Conservation (phyloP, 2,329 filamentous ascomycete species). For the Hypoxylon sp. region DNA sequence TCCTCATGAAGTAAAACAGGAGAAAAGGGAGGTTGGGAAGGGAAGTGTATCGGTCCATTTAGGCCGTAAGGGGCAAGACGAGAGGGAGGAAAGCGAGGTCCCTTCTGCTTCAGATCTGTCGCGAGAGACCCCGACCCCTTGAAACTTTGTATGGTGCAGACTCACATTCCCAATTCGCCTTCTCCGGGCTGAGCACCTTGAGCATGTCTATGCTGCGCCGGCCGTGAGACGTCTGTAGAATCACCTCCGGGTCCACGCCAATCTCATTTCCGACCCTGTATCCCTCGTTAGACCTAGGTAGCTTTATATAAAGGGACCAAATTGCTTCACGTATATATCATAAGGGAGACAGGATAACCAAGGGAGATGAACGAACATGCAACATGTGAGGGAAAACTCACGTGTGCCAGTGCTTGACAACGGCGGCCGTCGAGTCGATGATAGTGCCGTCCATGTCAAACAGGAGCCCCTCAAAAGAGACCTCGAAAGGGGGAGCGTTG, state of each 20-base stretch:
- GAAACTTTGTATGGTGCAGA: constrained; percentile 39
- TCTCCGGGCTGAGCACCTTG: constrained; percentile 78
- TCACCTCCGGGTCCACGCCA: constrained; percentile 81
- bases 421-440: constrained; percentile 80
- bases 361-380: not conserved
- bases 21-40: constrained; percentile 1
- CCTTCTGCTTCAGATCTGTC: too few species aligned
- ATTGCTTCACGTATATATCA: not conserved
- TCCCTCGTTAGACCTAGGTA: constrained; percentile 4
- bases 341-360: not conserved
- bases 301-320: not conserved
- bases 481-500: constrained; percentile 54
- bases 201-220: constrained; percentile 88
- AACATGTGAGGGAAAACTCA: constrained; percentile 48
- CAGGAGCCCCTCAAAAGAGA: constrained; percentile 64
- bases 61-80: constrained; percentile 7
- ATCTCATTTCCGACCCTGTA: constrained; percentile 80
- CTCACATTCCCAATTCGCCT: constrained; percentile 93
- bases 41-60: not conserved
- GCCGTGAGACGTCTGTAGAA: constrained; percentile 90
- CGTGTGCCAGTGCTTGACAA: constrained; percentile 80
- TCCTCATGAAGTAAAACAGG: constrained; percentile 15
- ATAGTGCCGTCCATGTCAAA: constrained; percentile 86
- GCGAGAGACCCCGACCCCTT: not conserved
- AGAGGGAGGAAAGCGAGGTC: not conserved